Conservation (phyloP, 768 basidiomycete species). For the Lactifluus subvellereus region DNA sequence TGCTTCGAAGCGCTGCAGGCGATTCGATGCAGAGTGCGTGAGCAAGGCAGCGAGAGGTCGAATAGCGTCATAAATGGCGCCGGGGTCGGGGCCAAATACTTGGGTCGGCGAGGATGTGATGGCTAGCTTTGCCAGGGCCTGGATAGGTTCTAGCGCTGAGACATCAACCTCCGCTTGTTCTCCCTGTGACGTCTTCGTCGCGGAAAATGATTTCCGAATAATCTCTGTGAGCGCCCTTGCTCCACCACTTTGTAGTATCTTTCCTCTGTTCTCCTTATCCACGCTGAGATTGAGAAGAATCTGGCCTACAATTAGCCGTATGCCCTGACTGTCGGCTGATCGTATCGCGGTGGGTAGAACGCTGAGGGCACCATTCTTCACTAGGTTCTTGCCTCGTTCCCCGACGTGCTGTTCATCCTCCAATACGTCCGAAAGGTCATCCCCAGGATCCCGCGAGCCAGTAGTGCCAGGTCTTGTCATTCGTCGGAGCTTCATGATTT, state of each 20-base stretch:
- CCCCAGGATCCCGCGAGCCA: conserved; percentile 15
- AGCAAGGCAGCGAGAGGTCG: conserved; percentile 73
- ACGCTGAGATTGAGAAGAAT: conserved; percentile 68
- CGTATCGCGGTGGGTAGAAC: conserved; percentile 54
- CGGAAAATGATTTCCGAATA: conserved; percentile 45
- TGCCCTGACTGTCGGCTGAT: conserved; percentile 55
- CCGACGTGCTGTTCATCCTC: conserved; percentile 67
- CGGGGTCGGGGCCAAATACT: conserved; percentile 82
- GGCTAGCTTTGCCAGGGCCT: conserved; percentile 87
- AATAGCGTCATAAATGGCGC: conserved; percentile 75
- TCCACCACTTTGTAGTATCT: conserved; percentile 72
- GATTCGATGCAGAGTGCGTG: conserved; percentile 56
- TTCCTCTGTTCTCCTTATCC: conserved; percentile 70
- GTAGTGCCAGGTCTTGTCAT: conserved; percentile 49
- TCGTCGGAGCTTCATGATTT: conserved; percentile 69
- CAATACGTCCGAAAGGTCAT: conserved; percentile 28
- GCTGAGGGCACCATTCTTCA: conserved; percentile 58
- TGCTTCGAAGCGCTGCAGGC: conserved; percentile 85
- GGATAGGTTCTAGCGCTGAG: conserved; percentile 57
- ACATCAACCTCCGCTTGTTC: conserved; percentile 34
- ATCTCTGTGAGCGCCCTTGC: conserved; percentile 56
- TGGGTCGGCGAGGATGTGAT: conserved; percentile 89
- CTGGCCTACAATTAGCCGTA: conserved; percentile 53
- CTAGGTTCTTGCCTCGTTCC: conserved; percentile 48
- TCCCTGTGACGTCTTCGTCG: conserved; percentile 28